A percentile compares a stretch with the other conserved stretches of the same genome.
Conservation (phyloP, 257 asterid genomes). For the Linaria vulgaris region DNA sequence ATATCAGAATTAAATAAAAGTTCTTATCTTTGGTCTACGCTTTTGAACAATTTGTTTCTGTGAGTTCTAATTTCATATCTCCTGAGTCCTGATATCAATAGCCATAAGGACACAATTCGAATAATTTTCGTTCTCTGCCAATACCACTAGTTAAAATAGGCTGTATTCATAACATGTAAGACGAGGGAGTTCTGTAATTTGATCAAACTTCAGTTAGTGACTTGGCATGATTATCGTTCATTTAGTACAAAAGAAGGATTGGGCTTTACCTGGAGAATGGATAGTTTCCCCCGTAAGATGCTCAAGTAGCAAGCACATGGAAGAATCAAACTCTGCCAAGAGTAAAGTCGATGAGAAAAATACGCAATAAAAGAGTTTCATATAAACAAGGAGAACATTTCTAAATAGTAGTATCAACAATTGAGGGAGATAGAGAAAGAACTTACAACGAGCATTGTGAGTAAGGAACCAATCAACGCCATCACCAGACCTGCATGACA, state of each 20-base stretch:
- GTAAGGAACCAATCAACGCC: constrained; percentile 85
- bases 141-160: too few species aligned
- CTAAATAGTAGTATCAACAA: not conserved
- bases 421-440: not conserved
- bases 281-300: constrained; percentile 65
- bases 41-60: too few species aligned
- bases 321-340: constrained; percentile 70
- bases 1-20: too few species aligned
- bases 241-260: not conserved
- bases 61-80: too few species aligned
- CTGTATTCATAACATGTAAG: too few species aligned
- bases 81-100: too few species aligned
- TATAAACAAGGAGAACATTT: not conserved
- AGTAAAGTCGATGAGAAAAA: constrained; percentile 3
- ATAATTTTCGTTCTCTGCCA: too few species aligned
- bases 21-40: too few species aligned
- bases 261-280: constrained; percentile 54
- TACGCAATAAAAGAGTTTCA: not conserved
- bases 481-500: constrained; percentile 63
- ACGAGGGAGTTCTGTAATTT: too few species aligned
- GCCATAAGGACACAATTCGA: too few species aligned
- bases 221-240: not conserved
- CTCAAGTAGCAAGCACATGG: constrained; percentile 92
- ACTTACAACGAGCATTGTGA: constrained; percentile 93
- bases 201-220: too few species aligned